phyloP scores from a whole-genome alignment of 2,329 filamentous ascomycete species.

The Stemphylium vesicarium region DNA sequence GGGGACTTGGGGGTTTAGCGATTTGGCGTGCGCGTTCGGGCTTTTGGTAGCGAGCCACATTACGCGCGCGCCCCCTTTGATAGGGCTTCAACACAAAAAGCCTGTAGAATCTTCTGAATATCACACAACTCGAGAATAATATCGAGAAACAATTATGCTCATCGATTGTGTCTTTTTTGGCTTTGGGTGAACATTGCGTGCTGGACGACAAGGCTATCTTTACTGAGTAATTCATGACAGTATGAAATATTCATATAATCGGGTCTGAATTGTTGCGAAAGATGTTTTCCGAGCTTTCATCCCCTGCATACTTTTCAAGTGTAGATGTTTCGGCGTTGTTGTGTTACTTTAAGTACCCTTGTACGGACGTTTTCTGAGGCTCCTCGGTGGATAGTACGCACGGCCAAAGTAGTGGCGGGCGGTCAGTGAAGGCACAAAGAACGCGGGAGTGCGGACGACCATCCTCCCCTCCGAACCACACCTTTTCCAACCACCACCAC shows the following conservation, averaged over 20 bases:
- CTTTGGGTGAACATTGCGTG: not conserved
- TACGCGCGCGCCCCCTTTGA: not conserved
- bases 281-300: not conserved
- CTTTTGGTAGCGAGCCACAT: slow-evolving; percentile 5
- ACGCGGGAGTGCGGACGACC: slow-evolving; percentile 11
- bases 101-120: slow-evolving; percentile 19
- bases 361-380: not conserved
- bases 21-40: not conserved
- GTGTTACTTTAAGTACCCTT: not conserved
- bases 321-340: no score
- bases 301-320: no score
- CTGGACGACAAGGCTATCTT: not conserved
- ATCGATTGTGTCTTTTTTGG: not conserved
- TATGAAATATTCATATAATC: not conserved
- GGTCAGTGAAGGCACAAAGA: slow-evolving; percentile 29
- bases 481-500: slow-evolving; percentile 1
- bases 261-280: not conserved
- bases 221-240: not conserved
- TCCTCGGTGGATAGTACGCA: slow-evolving; percentile 1
- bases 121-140: slow-evolving; percentile 12
- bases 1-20: not conserved
- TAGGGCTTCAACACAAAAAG: slow-evolving; percentile 4
- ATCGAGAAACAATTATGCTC: slow-evolving; percentile 2
- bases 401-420: slow-evolving; percentile 13
- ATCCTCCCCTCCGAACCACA: slow-evolving; percentile 16